These are phyloP conservation scores for Didymella lethalis DNA, from an alignment of 2,329 filamentous ascomycete species.

Conservation along the genomic window DNA sequence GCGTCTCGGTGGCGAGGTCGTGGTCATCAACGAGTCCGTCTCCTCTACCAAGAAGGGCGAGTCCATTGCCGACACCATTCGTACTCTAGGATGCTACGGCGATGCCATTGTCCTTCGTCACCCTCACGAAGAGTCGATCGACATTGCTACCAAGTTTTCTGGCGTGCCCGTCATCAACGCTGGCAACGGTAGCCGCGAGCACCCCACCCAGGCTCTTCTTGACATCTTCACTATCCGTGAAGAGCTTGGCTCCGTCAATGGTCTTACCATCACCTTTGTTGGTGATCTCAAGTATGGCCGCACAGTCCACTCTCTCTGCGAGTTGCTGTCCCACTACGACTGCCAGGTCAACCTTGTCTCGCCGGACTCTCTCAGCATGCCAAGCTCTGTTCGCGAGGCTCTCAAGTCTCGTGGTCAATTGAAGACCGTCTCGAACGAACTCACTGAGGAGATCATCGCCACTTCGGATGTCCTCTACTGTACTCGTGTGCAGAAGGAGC, in stretches of 20 bases:
- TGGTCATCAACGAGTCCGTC: slow-evolving; percentile 80
- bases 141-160: slow-evolving; percentile 84
- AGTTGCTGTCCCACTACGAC: slow-evolving; percentile 94
- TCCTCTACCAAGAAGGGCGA: slow-evolving; percentile 96
- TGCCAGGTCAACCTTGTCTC: slow-evolving; percentile 92
- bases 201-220: slow-evolving; percentile 96
- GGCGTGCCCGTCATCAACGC: slow-evolving; percentile 95
- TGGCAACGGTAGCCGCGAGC: slow-evolving; percentile 93
- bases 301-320: slow-evolving; percentile 92
- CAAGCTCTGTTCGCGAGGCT: slow-evolving; percentile 74
- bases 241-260: slow-evolving; percentile 93
- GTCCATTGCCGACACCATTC: slow-evolving; percentile 88
- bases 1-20: slow-evolving; percentile 86
- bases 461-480: slow-evolving; percentile 94
- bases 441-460: slow-evolving; percentile 87
- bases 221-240: slow-evolving; percentile 99
- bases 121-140: slow-evolving; percentile 80
- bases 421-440: slow-evolving; percentile 73
- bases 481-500: slow-evolving; percentile 95
- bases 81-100: slow-evolving; percentile 91
- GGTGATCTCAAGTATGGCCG: slow-evolving; percentile 93
- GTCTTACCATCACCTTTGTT: slow-evolving; percentile 93
- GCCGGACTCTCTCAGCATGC: slow-evolving; percentile 79
- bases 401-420: slow-evolving; percentile 80
- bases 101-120: slow-evolving; percentile 97